These are phyloP conservation scores for Atkinsonella hypoxylon DNA, from an alignment of 2,329 filamentous ascomycete species.

Conservation along the genomic window DNA sequence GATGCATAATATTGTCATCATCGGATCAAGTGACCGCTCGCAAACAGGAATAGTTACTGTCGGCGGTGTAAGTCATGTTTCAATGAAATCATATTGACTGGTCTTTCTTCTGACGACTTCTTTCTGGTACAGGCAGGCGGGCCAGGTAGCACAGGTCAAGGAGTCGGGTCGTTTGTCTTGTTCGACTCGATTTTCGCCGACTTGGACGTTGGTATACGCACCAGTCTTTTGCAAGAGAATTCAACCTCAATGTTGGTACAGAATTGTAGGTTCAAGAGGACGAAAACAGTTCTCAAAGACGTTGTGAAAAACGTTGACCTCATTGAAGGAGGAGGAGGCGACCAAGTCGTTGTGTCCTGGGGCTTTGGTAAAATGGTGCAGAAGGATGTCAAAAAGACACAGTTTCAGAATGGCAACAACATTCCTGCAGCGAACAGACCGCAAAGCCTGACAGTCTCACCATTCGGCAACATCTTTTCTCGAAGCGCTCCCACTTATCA, in stretches of 20 bases:
- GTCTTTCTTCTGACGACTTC: no score
- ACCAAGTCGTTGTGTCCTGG: background rate
- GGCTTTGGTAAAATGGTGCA: background rate
- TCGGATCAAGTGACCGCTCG: background rate
- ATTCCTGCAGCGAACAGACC: background rate
- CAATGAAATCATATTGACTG: background rate
- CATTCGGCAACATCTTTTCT: background rate
- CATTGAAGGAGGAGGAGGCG: background rate
- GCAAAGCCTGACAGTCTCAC: background rate
- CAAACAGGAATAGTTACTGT: constrained; percentile 3
- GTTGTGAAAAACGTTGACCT: background rate
- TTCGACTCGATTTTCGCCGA: background rate
- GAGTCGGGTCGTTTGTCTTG: constrained; percentile 9
- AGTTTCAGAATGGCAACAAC: background rate
- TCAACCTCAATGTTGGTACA: constrained; percentile 8
- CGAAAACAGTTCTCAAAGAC: background rate
- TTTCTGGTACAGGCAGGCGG: background rate
- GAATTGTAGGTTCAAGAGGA: constrained; percentile 3
- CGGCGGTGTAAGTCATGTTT: background rate
- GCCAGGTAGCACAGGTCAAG: constrained; percentile 6
- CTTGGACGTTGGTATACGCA: constrained; percentile 1
- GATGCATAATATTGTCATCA: constrained; percentile 51
- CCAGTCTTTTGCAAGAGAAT: constrained; percentile 6
- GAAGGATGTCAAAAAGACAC: background rate
- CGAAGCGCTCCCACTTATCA: constrained; percentile 2